Base-by-base conservation (phyloP, 2,329 filamentous ascomycete genomes). In the Penicillium psychrosexuale region DNA sequence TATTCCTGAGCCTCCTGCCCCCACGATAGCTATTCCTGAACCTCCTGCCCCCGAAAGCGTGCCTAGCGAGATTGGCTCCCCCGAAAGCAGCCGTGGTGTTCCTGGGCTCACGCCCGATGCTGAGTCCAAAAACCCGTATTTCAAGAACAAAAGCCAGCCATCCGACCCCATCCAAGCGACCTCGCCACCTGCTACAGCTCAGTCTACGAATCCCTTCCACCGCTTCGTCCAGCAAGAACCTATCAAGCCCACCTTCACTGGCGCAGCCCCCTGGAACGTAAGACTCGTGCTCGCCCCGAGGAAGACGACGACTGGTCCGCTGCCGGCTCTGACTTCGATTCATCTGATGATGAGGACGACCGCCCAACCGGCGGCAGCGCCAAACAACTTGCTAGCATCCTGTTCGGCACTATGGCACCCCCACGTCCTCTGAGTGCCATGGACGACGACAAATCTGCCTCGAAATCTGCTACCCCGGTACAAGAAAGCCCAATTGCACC, bases 391-490 rank as follows among this genome's bases (percentile, higher is more conserved):
- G 94, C 94, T 15, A 96, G 90, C 7, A 94, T 97, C 57, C 82
- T 99, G 19, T 99, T 99, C 71, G 93, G 94, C 56, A 96, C 92
- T 48, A 97, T 99, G 92, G 93, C 84, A 9, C 93, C 94, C 37
- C 93, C 94, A 13, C 86, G 93, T 48, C 92, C 93, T 30, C 76
- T 97, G 42, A 95, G 90, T 19, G 88, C 91, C 7, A 85, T 90
- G 72, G 91, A 89, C 51, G 63, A 65, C 40, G 86, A 89, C 61
- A 89, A 89, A 64, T 78, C 75, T 53, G 72, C 78, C 37, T 75
- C 75, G 27, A 79, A 77, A 46, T 70, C 74, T 53, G 72, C 70
- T 53, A 77, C 76, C 15, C 77, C 78, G 6, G 74, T 77, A 19
- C 76, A 77, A 47, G 73, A 72, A 6, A 69, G 60, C 34, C 69